A percentile compares a stretch with the other conserved stretches of the same genome.
These are phyloP conservation scores for Allium cepa DNA, from an alignment of 106 monocot genomes.

Conservation along the genomic window DNA sequence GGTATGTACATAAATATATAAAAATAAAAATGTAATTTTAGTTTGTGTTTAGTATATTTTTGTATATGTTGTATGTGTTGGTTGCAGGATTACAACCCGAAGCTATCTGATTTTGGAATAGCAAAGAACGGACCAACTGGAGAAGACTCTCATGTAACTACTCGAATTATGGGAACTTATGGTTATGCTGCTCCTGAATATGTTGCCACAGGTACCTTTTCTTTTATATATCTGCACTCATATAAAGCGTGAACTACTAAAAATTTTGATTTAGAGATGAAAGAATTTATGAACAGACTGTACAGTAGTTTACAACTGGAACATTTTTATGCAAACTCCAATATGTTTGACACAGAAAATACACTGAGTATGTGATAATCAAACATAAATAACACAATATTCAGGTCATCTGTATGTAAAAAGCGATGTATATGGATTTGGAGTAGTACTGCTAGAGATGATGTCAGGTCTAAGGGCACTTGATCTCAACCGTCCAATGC, in stretches of 20 bases:
- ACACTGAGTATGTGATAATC: no score
- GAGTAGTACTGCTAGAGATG: slow-evolving; percentile 69
- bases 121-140: slow-evolving; percentile 61
- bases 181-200: slow-evolving; percentile 25
- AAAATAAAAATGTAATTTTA: no score
- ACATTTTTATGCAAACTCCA: no score
- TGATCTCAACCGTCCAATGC: slow-evolving; percentile 31
- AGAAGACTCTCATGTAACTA: slow-evolving; percentile 52
- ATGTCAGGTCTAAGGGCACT: slow-evolving; percentile 52
- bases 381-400: not conserved
- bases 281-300: not conserved
- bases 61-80: no score
- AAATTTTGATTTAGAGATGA: no score
- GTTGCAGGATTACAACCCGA: slow-evolving; percentile 43
- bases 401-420: slow-evolving; percentile 69
- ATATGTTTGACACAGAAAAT: no score
- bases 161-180: slow-evolving; percentile 65
- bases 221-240: no score
- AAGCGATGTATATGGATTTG: slow-evolving; percentile 85
- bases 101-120: slow-evolving; percentile 76
- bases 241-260: no score
- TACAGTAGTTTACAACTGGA: not conserved
- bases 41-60: no score
- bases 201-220: not conserved
- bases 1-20: slow-evolving; percentile 8